Evolutionary conservation across 1,284 basidiomycete genomes (phyloP).

Genomic region (Chalciporus sp.): DNA sequence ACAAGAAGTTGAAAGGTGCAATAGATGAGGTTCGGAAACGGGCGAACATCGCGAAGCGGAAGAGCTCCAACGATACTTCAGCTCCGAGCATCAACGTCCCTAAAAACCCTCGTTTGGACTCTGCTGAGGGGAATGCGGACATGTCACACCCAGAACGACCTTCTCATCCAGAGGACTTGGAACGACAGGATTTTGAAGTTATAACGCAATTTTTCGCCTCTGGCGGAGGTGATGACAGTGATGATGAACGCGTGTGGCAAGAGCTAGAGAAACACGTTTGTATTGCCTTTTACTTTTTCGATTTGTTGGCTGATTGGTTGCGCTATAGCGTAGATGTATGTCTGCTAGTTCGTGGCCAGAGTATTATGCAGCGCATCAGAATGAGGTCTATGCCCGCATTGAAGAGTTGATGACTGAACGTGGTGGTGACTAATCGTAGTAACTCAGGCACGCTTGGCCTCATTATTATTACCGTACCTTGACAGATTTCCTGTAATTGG

Average conservation of each 20-base stretch:
- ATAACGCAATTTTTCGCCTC: conserved; percentile 55
- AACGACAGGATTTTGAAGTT: conserved; percentile 45
- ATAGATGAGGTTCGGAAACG: conserved; percentile 35
- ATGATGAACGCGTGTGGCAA: conserved; percentile 52
- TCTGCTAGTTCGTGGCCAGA: conserved; percentile 54
- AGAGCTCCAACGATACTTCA: conserved; percentile 12
- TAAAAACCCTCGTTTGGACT: conserved; percentile 1
- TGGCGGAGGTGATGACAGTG: conserved; percentile 46
- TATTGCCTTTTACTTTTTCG: conserved; percentile 2
- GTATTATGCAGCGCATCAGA: conserved; percentile 52
- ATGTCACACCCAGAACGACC: background rate
- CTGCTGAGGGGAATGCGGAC: background rate
- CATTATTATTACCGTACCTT: background rate
- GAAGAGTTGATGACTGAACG: conserved; percentile 34
- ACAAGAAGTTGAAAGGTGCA: conserved; percentile 30
- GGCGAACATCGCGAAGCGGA: conserved; percentile 36
- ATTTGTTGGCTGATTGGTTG: conserved; percentile 3
- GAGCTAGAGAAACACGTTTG: conserved; percentile 40
- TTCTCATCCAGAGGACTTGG: conserved; percentile 15
- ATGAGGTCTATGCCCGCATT: conserved; percentile 41
- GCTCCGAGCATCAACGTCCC: background rate
- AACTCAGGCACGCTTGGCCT: background rate
- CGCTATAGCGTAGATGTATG: conserved; percentile 46
- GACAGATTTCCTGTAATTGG: conserved; percentile 2
- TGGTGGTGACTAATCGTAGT: conserved; percentile 7